These are phyloP conservation scores for Flaveria bidentis DNA, from an alignment of 129 eudicot species.

Conservation along the genomic window DNA sequence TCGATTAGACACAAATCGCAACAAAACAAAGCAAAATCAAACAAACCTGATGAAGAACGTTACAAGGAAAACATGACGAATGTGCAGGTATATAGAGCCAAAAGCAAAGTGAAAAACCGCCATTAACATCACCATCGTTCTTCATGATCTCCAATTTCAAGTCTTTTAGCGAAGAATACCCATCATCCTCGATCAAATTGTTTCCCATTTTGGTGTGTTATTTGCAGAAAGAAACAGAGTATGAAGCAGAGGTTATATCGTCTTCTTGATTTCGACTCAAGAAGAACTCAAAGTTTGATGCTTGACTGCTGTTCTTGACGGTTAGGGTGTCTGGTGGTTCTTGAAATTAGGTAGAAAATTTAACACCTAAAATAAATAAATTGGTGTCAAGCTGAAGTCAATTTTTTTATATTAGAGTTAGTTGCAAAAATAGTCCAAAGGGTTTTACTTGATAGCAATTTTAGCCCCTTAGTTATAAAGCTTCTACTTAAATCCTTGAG, in stretches of 20 bases:
- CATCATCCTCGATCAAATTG: conserved; percentile 33
- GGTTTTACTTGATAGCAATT: neutral
- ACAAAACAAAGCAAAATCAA: neutral
- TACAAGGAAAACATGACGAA: conserved; percentile 46
- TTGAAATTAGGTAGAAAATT: conserved; percentile 37
- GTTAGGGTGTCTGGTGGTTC: conserved; percentile 35
- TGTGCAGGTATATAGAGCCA: conserved; percentile 58
- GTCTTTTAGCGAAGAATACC: conserved; percentile 52
- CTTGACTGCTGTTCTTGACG: conserved; percentile 31
- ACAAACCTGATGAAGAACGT: conserved; percentile 67
- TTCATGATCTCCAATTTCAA: conserved; percentile 52
- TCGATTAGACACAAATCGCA: neutral
- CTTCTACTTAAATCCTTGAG: neutral
- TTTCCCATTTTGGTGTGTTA: conserved; percentile 24
- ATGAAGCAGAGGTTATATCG: conserved; percentile 10
- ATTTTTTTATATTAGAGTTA: conserved; percentile 14
- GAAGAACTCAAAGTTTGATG: conserved; percentile 19
- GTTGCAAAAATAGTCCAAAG: neutral
- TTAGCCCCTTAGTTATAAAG: conserved; percentile 6
- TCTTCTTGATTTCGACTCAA: neutral
- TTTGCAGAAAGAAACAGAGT: neutral
- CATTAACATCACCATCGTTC: conserved; percentile 25
- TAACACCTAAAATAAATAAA: conserved; percentile 24
- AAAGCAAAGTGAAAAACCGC: conserved; percentile 52
- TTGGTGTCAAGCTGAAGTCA: conserved; percentile 38